phyloP scores from a whole-genome alignment of 1,284 basidiomycete species.

The Moesziomyces parantarcticus region DNA sequence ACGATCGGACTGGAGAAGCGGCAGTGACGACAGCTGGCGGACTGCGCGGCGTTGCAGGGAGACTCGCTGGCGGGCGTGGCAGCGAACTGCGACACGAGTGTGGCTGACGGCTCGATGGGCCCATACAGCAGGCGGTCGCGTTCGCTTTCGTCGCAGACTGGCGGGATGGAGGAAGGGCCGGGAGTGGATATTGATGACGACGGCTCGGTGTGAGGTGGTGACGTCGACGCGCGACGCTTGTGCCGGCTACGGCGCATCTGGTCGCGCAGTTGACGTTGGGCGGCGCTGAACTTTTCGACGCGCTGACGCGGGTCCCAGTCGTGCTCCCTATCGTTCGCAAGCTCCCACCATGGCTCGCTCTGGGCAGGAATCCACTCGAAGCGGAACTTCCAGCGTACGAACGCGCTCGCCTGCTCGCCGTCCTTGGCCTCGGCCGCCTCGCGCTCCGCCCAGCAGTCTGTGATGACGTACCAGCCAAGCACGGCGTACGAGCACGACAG shows the following conservation, averaged over 20 bases:
- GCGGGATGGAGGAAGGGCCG: neutral
- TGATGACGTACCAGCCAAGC: slow-evolving; percentile 55
- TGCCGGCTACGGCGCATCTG: slow-evolving; percentile 9
- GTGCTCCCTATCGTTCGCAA: neutral
- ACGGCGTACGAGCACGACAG: slow-evolving; percentile 49
- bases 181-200: neutral
- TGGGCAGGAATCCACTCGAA: slow-evolving; percentile 52
- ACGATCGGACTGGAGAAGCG: slow-evolving; percentile 15
- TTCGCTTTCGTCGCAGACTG: slow-evolving; percentile 1
- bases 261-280: slow-evolving; percentile 9
- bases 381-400: slow-evolving; percentile 53
- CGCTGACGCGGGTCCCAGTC: slow-evolving; percentile 31
- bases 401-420: neutral
- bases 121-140: slow-evolving; percentile 13
- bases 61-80: slow-evolving; percentile 1
- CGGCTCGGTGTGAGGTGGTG: neutral
- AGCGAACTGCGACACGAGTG: slow-evolving; percentile 15
- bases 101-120: slow-evolving; percentile 1
- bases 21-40: slow-evolving; percentile 23
- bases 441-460: slow-evolving; percentile 47
- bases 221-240: neutral
- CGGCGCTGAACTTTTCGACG: slow-evolving; percentile 13
- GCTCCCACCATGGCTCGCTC: slow-evolving; percentile 47
- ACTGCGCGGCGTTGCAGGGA: slow-evolving; percentile 14
- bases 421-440: slow-evolving; percentile 5